Evolutionary conservation across 108 stramenopile genomes (phyloP).

Genomic region (Skeletonema costatum): DNA sequence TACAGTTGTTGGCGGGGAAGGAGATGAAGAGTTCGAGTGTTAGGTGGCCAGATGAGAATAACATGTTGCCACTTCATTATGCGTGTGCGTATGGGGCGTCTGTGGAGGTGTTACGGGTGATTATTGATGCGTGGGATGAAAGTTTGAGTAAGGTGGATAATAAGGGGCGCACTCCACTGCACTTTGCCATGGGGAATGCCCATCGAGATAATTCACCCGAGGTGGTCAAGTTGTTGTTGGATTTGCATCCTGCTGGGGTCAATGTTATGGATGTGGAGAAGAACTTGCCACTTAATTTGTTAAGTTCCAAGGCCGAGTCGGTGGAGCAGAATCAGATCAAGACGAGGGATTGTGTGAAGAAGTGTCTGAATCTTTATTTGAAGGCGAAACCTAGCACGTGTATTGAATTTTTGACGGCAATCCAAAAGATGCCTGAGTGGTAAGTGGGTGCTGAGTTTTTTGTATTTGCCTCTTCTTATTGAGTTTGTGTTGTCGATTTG

Average conservation of each 20-base stretch:
- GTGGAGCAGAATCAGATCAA: conserved; percentile 29
- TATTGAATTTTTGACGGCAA: conserved; percentile 66
- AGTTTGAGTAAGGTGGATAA: conserved; percentile 58
- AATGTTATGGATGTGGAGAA: conserved; percentile 65
- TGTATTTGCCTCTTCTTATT: background rate
- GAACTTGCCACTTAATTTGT: conserved; percentile 62
- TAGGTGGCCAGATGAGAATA: conserved; percentile 55
- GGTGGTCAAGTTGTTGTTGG: conserved; percentile 58
- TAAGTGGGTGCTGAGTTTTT: background rate
- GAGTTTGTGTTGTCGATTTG: background rate
- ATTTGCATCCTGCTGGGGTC: conserved; percentile 33
- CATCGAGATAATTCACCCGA: conserved; percentile 66
- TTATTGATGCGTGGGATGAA: conserved; percentile 65
- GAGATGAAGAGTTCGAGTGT: conserved; percentile 32
- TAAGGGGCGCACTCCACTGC: conserved; percentile 75
- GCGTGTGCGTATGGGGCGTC: conserved; percentile 82
- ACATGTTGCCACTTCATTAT: conserved; percentile 83
- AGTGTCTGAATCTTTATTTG: conserved; percentile 68
- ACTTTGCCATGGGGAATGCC: conserved; percentile 83
- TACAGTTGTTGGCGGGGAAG: conserved; percentile 21
- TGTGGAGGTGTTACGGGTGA: conserved; percentile 57
- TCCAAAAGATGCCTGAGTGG: conserved; percentile 79
- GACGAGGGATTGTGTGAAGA: conserved; percentile 12
- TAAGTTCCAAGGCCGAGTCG: conserved; percentile 39
- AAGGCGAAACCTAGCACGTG: conserved; percentile 58